Percentiles rank a stretch among this genome's conserved stretches.
phyloP scores from a whole-genome alignment of 1,284 basidiomycete genomes.

The Ustilago xerochloae region DNA sequence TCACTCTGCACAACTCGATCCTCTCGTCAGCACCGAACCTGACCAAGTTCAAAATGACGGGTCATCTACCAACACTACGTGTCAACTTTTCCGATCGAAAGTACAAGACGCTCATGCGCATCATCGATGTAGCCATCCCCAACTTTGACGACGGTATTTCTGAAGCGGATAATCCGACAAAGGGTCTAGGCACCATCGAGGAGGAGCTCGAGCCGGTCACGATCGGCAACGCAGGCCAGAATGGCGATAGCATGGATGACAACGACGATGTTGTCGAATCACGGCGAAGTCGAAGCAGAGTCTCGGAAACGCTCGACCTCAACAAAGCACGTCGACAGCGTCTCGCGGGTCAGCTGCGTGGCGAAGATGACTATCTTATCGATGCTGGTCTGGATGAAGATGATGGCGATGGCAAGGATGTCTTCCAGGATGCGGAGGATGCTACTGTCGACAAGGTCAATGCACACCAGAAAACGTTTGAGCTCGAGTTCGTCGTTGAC shows the following conservation, averaged over 20 bases:
- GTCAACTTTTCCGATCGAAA: constrained; percentile 96
- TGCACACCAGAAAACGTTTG: constrained; percentile 84
- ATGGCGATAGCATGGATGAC: constrained; percentile 1
- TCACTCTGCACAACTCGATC: constrained; percentile 93
- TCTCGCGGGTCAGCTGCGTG: constrained; percentile 58
- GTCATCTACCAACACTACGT: constrained; percentile 86
- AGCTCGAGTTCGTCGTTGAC: constrained; percentile 90
- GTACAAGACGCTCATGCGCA: constrained; percentile 92
- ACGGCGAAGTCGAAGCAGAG: constrained; percentile 24
- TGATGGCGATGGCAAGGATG: constrained; percentile 52
- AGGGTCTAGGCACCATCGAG: constrained; percentile 37
- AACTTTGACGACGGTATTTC: constrained; percentile 76
- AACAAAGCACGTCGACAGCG: constrained; percentile 55
- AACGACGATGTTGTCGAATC: constrained; percentile 22
- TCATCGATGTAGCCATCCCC: constrained; percentile 91
- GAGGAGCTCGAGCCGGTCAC: constrained; percentile 40
- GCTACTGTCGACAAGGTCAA: constrained; percentile 57
- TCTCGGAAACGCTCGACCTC: constrained; percentile 50
- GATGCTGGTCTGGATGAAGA: constrained; percentile 55
- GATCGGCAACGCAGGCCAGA: constrained; percentile 13
- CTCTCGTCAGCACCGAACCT: constrained; percentile 86
- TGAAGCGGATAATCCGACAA: constrained; percentile 20
- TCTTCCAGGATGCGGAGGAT: constrained; percentile 62
- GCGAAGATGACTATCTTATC: constrained; percentile 58
- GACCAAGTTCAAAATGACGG: constrained; percentile 90